These are phyloP conservation scores for Vaccinium macrocarpon DNA, from an alignment of 148 eudicot genomes.

Conservation along the genomic window DNA sequence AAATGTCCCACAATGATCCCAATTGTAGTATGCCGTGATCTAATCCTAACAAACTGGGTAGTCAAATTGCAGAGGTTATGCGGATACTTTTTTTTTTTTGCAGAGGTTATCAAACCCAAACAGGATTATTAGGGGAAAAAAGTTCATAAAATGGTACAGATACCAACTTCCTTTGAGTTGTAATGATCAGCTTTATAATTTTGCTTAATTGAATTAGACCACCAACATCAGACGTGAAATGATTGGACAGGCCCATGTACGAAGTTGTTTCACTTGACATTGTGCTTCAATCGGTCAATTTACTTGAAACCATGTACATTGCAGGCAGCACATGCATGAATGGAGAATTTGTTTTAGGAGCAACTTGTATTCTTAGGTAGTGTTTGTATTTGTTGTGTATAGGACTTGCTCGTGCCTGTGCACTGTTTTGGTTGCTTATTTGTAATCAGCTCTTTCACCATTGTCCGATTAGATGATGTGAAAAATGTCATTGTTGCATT, in stretches of 20 bases:
- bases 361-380: background rate
- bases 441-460: background rate
- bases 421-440: background rate
- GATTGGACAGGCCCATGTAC: background rate
- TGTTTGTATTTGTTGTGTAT: background rate
- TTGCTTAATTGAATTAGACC: background rate
- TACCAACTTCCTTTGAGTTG: background rate
- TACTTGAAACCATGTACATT: background rate
- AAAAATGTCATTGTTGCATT: background rate
- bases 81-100: no score
- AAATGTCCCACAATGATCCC: background rate
- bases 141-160: background rate
- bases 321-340: background rate
- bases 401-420: background rate
- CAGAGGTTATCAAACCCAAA: conserved; percentile 2
- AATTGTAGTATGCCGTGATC: background rate
- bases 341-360: background rate
- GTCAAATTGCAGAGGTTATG: background rate
- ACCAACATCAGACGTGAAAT: background rate
- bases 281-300: background rate
- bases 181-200: background rate
- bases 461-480: background rate
- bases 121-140: background rate
- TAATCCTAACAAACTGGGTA: background rate
- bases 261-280: background rate